Evolutionary conservation across 805 yeast species (phyloP).

Genomic region (Monosporozyma siamensis): DNA sequence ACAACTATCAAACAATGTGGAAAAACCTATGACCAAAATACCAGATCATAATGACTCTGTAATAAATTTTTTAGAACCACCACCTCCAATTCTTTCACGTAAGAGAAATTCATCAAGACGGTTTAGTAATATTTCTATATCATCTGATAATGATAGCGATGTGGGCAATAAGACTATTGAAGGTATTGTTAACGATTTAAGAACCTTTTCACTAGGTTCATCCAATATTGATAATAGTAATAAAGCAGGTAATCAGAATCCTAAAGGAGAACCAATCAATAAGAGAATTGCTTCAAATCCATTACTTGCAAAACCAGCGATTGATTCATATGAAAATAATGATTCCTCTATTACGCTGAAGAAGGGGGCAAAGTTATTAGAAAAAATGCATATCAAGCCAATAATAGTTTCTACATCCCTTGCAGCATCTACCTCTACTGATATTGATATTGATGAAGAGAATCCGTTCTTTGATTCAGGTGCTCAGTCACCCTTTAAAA

Average conservation of each 20-base stretch:
- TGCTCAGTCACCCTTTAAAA: not conserved
- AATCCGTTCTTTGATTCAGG: slow-evolving; percentile 15
- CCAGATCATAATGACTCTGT: not conserved
- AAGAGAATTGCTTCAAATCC: not conserved
- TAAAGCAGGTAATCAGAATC: not conserved
- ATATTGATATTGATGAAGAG: slow-evolving; percentile 10
- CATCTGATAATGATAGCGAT: slow-evolving; percentile 16
- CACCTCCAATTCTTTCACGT: slow-evolving; percentile 3
- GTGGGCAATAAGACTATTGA: slow-evolving; percentile 11
- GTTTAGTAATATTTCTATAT: slow-evolving; percentile 5
- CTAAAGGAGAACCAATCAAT: too few species aligned
- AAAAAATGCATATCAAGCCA: slow-evolving; percentile 36
- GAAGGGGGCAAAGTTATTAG: slow-evolving; percentile 33
- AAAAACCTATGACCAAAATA: not conserved
- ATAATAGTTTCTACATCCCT: slow-evolving; percentile 8
- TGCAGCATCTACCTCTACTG: not conserved
- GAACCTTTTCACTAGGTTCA: slow-evolving; percentile 10
- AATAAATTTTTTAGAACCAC: slow-evolving; percentile 4
- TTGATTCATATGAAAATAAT: not conserved
- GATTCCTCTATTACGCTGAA: not conserved
- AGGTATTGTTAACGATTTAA: slow-evolving; percentile 7
- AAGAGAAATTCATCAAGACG: not conserved
- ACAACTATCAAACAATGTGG: not conserved
- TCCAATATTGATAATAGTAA: not conserved
- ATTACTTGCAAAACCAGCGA: not conserved